Percentiles rank a stretch among this genome's conserved stretches.
Evolutionary conservation across 208 protist genomes (phyloP).

Genomic region (Acanthamoeba culbertsoni): DNA sequence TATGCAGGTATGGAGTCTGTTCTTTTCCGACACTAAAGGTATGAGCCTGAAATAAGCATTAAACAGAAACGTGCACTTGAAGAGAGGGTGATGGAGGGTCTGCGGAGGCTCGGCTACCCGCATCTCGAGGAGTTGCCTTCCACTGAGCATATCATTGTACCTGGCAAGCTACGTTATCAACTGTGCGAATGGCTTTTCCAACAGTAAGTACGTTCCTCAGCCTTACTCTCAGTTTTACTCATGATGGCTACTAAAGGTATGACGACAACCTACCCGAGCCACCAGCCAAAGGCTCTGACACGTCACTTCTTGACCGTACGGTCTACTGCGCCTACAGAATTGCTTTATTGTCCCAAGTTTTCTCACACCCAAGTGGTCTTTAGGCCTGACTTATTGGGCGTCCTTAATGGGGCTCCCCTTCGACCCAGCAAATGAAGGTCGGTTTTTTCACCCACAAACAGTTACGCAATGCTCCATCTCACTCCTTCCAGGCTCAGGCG

Average conservation of each 20-base stretch:
- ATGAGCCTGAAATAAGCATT: neutral
- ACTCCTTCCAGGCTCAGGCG: neutral
- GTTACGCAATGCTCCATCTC: neutral
- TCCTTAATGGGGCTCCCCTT: neutral
- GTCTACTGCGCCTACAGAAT: neutral
- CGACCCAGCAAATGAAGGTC: neutral
- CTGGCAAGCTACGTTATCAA: conserved; percentile 27
- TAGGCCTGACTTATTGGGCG: neutral
- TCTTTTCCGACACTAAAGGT: too few species aligned
- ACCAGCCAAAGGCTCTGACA: neutral
- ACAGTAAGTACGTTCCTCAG: neutral
- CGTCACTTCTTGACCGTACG: neutral
- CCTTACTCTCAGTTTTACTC: neutral
- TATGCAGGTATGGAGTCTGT: too few species aligned
- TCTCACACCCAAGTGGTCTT: neutral
- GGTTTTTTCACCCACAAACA: neutral
- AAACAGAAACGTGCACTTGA: neutral
- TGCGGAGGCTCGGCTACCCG: neutral
- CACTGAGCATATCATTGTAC: neutral
- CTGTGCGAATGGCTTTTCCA: conserved; percentile 9
- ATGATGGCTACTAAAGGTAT: neutral
- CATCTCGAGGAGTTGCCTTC: neutral
- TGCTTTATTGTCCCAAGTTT: neutral
- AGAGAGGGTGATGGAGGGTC: neutral
- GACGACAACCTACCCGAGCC: neutral